These are phyloP conservation scores for Lathyrus oleraceus DNA, from an alignment of 306 rosid genomes.

Conservation along the genomic window DNA sequence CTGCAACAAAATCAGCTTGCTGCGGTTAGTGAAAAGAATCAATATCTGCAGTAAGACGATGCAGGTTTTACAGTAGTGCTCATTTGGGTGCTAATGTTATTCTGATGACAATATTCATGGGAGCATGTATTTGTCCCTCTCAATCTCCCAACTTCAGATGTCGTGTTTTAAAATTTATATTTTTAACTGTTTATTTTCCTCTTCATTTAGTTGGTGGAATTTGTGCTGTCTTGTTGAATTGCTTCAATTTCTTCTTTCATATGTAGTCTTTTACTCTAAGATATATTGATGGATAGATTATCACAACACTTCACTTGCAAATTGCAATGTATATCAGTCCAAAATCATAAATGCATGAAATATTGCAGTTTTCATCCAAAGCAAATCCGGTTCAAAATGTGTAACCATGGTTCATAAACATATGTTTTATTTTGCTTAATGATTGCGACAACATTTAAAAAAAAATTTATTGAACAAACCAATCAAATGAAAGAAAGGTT, in stretches of 20 bases:
- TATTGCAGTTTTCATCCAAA: too few relatives aligned
- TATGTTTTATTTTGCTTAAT: too few relatives aligned
- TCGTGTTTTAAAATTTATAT: slow-evolving; percentile 38
- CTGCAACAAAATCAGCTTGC: slow-evolving; percentile 67
- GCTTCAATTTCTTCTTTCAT: slow-evolving; percentile 24
- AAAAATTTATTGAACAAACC: too few relatives aligned
- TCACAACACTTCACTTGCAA: slow-evolving; percentile 24
- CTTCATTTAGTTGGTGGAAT: slow-evolving; percentile 33
- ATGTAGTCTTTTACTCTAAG: slow-evolving; percentile 35
- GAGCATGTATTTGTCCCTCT: slow-evolving; percentile 39
- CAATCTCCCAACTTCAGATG: slow-evolving; percentile 37
- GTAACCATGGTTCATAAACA: too few relatives aligned
- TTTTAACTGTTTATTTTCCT: slow-evolving; percentile 15
- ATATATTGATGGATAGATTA: slow-evolving; percentile 30
- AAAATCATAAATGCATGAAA: too few relatives aligned
- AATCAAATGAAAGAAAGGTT: too few relatives aligned
- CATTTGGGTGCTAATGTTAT: slow-evolving; percentile 36
- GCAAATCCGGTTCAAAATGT: too few relatives aligned
- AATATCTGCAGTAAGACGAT: slow-evolving; percentile 26
- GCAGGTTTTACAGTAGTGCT: slow-evolving; percentile 38
- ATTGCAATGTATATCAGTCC: slow-evolving; percentile 13
- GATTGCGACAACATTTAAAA: too few relatives aligned
- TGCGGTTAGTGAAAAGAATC: slow-evolving; percentile 53
- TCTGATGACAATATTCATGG: slow-evolving; percentile 36
- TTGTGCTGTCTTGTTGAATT: slow-evolving; percentile 26